Evolutionary conservation across 208 protist genomes (phyloP).

Genomic region (Entamoeba invadens): DNA sequence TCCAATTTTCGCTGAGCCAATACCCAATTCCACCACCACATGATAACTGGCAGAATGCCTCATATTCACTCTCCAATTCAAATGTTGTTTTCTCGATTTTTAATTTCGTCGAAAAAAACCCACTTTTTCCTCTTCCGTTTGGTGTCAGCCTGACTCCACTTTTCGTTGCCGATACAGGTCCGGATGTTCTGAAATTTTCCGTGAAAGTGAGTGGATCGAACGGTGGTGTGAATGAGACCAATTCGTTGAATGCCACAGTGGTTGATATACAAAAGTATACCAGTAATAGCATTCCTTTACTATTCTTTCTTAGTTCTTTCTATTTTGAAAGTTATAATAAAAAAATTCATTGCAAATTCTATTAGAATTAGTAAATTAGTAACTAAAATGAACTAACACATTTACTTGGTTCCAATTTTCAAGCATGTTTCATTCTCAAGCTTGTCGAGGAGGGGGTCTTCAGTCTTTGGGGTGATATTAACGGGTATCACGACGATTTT

Average conservation of each 20-base stretch:
- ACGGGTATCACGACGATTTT: neutral
- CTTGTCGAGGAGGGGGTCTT: neutral
- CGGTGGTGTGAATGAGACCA: neutral
- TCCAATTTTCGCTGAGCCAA: neutral
- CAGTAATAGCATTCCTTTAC: too few species aligned
- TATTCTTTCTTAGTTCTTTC: too few species aligned
- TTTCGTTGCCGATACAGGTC: neutral
- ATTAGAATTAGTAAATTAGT: too few species aligned
- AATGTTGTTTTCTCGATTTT: neutral
- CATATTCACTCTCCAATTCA: neutral
- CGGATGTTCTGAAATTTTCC: neutral
- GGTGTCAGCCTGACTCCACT: neutral
- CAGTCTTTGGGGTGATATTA: neutral
- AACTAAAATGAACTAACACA: too few species aligned
- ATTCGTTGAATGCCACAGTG: too few species aligned
- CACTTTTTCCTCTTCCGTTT: neutral
- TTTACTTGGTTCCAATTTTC: neutral
- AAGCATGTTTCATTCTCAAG: neutral
- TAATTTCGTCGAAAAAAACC: neutral
- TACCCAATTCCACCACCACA: neutral
- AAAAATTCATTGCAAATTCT: too few species aligned
- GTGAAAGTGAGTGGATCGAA: neutral
- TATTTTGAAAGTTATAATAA: too few species aligned
- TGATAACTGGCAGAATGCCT: neutral
- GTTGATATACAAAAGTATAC: too few species aligned